Base-by-base conservation (phyloP, 352 stramenopile species). In the Thraustotheca clavata region DNA sequence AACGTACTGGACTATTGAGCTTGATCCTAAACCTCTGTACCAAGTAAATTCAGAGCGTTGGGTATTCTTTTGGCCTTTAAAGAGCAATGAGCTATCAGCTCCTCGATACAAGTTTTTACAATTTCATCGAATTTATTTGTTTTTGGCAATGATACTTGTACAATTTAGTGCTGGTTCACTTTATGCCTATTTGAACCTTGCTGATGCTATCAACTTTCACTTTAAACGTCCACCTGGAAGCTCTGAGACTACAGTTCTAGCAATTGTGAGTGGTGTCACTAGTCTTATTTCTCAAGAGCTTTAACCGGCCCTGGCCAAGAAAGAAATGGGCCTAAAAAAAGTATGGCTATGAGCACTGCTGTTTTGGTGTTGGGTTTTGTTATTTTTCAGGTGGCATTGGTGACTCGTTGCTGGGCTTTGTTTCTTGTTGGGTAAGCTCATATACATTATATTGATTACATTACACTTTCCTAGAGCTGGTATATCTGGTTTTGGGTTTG, bases 81-180 rank as follows among this genome's bases (percentile, higher is more conserved):
- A 26, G 6, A 22, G 4, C 27, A 33, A 54, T 20, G 43, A 20
- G 9, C n/a, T 52, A 14, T 32, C 24, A 27, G 49, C 54, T 32
- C n/a, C 34, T 11, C n/a, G 26, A 0, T 27, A 24, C 29, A 24
- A 14, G 6, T 65, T 32, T 14, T 1, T 50, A n/a, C 60, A 18
- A n/a, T 62, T 68, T 35, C n/a, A 68, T 39, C 46, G 46, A 24
- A 18, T 24, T n/a, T 32, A 20, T 22, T 22, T 68, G 0, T 60
- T 43, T 3, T 5, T 52, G 33, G 47, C 33, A 16, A 20, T 24
- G 2, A 33, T 67, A 43, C 31, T 67, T 7, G 33, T 49, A 18
- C 59, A 60, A 11, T 60, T 66, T 46, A 57, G 59, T 36, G 18
- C 20, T 69, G 67, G 67, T 18, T 52, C 57, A 9, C 29, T 65